Conservation (phyloP, 768 basidiomycete species). For the Pleurotus djamor region DNA sequence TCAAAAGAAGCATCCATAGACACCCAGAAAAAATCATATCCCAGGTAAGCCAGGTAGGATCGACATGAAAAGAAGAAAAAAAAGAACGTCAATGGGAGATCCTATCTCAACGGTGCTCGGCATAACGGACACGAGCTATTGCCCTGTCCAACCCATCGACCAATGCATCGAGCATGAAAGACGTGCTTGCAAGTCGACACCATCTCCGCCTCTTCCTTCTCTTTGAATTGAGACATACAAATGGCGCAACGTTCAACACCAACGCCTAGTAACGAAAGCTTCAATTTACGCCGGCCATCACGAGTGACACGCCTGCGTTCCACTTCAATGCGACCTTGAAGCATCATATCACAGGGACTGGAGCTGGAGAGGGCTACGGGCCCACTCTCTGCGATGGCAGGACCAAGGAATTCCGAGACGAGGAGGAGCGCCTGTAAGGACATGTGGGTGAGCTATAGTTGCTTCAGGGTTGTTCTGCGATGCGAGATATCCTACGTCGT, state of each 20-base stretch:
- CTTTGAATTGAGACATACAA: slow-evolving; percentile 69
- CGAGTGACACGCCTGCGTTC: slow-evolving; percentile 55
- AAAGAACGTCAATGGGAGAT: slow-evolving; percentile 11
- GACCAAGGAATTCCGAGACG: slow-evolving; percentile 62
- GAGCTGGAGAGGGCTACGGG: slow-evolving; percentile 11
- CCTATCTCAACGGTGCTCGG: slow-evolving; percentile 36
- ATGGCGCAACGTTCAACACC: slow-evolving; percentile 71
- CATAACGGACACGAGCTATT: slow-evolving; percentile 68
- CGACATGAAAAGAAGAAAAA: not conserved
- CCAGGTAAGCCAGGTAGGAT: slow-evolving; percentile 19
- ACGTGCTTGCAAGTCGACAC: slow-evolving; percentile 61
- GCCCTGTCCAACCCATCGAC: slow-evolving; percentile 52
- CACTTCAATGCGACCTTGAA: slow-evolving; percentile 49
- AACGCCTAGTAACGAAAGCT: slow-evolving; percentile 60
- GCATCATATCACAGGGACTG: slow-evolving; percentile 12
- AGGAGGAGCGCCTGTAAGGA: slow-evolving; percentile 50
- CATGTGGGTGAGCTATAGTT: slow-evolving; percentile 10
- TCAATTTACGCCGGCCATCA: slow-evolving; percentile 71
- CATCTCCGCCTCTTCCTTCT: slow-evolving; percentile 52
- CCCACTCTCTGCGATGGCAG: slow-evolving; percentile 28
- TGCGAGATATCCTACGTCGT: slow-evolving; percentile 54
- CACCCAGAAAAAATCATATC: slow-evolving; percentile 25
- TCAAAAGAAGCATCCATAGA: not conserved
- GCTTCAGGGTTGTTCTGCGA: slow-evolving; percentile 12
- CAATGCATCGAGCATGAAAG: slow-evolving; percentile 65